Percentiles rank a stretch among this genome's conserved stretches.
These are phyloP conservation scores for Pythium chondricola DNA, from an alignment of 352 stramenopile genomes.

Conservation along the genomic window DNA sequence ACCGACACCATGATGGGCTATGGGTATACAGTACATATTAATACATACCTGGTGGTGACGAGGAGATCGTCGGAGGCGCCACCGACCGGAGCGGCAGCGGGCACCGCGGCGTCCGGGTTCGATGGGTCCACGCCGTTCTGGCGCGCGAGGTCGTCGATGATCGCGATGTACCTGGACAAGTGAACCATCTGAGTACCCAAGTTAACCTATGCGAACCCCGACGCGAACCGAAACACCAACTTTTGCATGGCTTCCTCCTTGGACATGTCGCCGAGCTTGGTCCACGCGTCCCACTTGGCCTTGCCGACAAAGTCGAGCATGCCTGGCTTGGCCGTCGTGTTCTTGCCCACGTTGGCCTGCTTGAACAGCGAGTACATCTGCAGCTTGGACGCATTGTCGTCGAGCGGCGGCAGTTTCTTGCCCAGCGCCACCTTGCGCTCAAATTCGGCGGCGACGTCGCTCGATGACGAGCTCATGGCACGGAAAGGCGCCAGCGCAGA, in stretches of 20 bases:
- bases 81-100: slow-evolving; percentile 3
- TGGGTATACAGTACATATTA: too few species aligned
- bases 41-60: slow-evolving; percentile 46
- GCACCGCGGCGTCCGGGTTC: background rate
- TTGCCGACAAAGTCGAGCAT: slow-evolving; percentile 84
- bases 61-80: slow-evolving; percentile 40
- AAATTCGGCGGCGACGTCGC: slow-evolving; percentile 29
- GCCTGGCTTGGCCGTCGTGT: slow-evolving; percentile 52
- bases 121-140: slow-evolving; percentile 26
- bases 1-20: too few species aligned
- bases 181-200: too few species aligned
- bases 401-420: slow-evolving; percentile 61
- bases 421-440: slow-evolving; percentile 53
- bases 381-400: slow-evolving; percentile 72
- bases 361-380: slow-evolving; percentile 86
- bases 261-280: slow-evolving; percentile 52
- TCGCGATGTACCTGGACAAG: slow-evolving; percentile 48
- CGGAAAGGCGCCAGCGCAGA: slow-evolving; percentile 1
- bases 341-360: slow-evolving; percentile 55
- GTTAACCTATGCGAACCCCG: background rate
- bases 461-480: slow-evolving; percentile 4
- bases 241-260: slow-evolving; percentile 60
- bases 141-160: slow-evolving; percentile 61
- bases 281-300: slow-evolving; percentile 82
- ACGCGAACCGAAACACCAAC: slow-evolving; percentile 4